These are phyloP conservation scores for Vitis hybrid DNA, from an alignment of 177 flowering plant genomes.

Conservation along the genomic window DNA sequence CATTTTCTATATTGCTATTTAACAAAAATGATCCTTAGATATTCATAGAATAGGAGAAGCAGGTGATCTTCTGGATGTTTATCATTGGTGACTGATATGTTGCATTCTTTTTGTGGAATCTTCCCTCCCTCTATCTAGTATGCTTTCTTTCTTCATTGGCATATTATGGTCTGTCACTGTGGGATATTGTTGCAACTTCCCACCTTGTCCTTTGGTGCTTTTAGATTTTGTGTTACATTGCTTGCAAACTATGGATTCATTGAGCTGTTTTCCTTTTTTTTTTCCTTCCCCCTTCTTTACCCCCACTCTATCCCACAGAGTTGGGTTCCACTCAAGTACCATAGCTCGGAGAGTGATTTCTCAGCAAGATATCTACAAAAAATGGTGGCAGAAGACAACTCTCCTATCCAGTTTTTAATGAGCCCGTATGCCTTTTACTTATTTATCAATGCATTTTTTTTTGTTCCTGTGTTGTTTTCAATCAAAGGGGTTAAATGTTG, in stretches of 20 bases:
- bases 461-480: too few relatives aligned
- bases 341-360: conserved; percentile 45
- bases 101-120: too few relatives aligned
- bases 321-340: conserved; percentile 72
- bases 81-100: too few relatives aligned
- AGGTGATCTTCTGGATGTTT: too few relatives aligned
- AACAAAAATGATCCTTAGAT: too few relatives aligned
- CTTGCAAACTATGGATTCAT: not conserved
- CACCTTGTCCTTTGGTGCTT: not conserved
- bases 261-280: not conserved
- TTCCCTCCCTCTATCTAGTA: too few relatives aligned
- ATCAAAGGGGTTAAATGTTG: not conserved
- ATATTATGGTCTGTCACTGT: not conserved
- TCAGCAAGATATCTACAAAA: conserved; percentile 44
- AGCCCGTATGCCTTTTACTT: conserved; percentile 47
- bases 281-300: not conserved
- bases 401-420: conserved; percentile 62
- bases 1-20: too few relatives aligned
- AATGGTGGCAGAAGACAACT: conserved; percentile 47
- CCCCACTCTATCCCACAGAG: conserved; percentile 27
- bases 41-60: too few relatives aligned
- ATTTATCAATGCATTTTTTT: too few relatives aligned
- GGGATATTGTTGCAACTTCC: not conserved
- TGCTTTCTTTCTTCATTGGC: not conserved
- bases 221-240: not conserved